Base-by-base conservation (phyloP, 805 yeast species). In the Yarrowia phangngaensis region DNA sequence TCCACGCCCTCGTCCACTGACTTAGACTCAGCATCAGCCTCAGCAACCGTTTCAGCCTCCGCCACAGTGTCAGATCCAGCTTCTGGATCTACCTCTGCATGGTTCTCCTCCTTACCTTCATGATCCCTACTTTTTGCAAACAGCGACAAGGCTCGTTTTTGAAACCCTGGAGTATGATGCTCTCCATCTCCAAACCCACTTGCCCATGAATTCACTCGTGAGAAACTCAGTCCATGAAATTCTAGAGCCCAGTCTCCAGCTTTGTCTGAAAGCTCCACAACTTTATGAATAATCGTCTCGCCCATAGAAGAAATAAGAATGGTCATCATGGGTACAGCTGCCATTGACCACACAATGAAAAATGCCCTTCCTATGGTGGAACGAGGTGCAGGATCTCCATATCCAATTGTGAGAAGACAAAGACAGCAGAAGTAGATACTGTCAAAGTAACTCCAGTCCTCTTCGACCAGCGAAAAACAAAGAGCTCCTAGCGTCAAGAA, bases 321-420 rank as follows among this genome's bases (percentile, higher is more conserved):
- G 2, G 95, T 84, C 94, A 87, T 86, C 45, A 86, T 69, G 1
- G 96, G 96, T 15, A 88, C 81, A 0, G 95, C 95, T 4, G 79
- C 68, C 15, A 88, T 60, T 1, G 88, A 82, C 95, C 95, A 88
- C 6, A 78, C 64, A 6, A 84, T 78, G 58, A 87, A 87, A 56
- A 86, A 77, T 0, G 82, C 74, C 28, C 82, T 66, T 0, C 95
- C 94, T 4, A 83, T 80, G 0, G 79, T 65, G 0, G 80, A 64
- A 1, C 38, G 51, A 0, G 95, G 94, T 1, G 78, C 70, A 55
- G 69, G 79, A 59, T 81, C 88, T 22, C 95, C 96, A 63, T 84
- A 86, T 0, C 95, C 95, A 50, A 87, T 82, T 0, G 95, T 84
- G 7, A 86, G 64, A 45, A 88, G 72, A 58, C 90, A 80, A 32